These are phyloP conservation scores for Neurospora sp. DNA, from an alignment of 495 filamentous ascomycete genomes.

Conservation along the genomic window DNA sequence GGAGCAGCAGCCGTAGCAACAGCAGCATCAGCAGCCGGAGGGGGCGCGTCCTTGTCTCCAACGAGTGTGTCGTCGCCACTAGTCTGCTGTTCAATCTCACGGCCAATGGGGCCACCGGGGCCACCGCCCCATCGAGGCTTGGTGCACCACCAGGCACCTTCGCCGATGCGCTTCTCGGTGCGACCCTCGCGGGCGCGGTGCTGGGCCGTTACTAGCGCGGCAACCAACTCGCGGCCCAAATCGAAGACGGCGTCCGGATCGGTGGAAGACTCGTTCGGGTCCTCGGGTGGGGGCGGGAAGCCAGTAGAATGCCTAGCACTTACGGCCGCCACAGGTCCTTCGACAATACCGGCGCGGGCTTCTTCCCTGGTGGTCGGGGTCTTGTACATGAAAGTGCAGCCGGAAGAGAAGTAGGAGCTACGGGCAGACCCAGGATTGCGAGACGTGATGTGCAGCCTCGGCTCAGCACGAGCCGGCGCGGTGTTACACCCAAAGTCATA, in stretches of 20 bases:
- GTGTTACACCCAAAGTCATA: slow-evolving; percentile 76
- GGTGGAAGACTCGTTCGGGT: background rate
- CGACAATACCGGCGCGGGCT: slow-evolving; percentile 63
- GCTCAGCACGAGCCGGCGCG: slow-evolving; percentile 49
- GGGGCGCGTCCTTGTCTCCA: slow-evolving; percentile 34
- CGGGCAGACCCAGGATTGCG: slow-evolving; percentile 9
- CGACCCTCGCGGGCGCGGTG: slow-evolving; percentile 66
- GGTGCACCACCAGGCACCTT: slow-evolving; percentile 74
- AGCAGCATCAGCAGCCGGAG: background rate
- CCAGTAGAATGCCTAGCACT: slow-evolving; percentile 46
- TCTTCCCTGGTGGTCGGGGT: slow-evolving; percentile 55
- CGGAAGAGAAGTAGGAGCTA: slow-evolving; percentile 44
- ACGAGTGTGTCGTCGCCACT: slow-evolving; percentile 23
- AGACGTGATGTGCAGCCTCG: slow-evolving; percentile 47
- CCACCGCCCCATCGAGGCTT: slow-evolving; percentile 69
- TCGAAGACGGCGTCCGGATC: slow-evolving; percentile 50
- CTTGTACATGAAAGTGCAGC: slow-evolving; percentile 51
- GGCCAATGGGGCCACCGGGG: slow-evolving; percentile 50
- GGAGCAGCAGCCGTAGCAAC: background rate
- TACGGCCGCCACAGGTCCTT: slow-evolving; percentile 63
- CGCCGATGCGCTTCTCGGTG: slow-evolving; percentile 54
- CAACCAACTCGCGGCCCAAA: slow-evolving; percentile 62
- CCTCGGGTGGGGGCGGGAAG: slow-evolving; percentile 22
- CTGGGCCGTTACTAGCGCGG: slow-evolving; percentile 69
- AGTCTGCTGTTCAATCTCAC: slow-evolving; percentile 38